Evolutionary conservation across 2,329 filamentous ascomycete species (phyloP).

Genomic region (Phialophora expanda): DNA sequence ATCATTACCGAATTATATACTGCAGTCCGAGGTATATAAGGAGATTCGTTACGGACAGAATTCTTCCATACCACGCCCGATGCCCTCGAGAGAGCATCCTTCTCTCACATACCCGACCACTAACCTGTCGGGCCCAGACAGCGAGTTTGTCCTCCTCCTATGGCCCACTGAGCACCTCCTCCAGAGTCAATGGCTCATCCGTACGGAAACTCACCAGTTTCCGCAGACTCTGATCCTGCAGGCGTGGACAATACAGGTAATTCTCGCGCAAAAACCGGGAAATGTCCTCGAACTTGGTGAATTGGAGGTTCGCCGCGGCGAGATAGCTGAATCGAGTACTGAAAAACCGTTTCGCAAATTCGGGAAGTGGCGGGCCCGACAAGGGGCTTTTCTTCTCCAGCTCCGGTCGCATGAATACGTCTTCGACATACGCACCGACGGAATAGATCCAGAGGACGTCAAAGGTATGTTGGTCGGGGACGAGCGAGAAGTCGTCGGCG

Average conservation of each 20-base stretch:
- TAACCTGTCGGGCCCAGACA: not conserved
- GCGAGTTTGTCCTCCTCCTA: not conserved
- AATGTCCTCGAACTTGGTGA: constrained; percentile 6
- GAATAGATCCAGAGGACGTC: constrained; percentile 6
- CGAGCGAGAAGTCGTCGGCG: constrained; percentile 3
- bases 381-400: not conserved
- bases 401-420: constrained; percentile 6
- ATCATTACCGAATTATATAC: not conserved
- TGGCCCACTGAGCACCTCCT: constrained; percentile 5
- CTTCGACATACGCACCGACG: constrained; percentile 1
- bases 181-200: not conserved
- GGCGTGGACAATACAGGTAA: constrained; percentile 7
- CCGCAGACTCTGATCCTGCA: constrained; percentile 3
- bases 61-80: not conserved
- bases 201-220: constrained; percentile 2
- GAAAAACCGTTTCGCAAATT: constrained; percentile 6
- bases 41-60: not conserved
- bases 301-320: not conserved
- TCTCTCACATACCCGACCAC: not conserved
- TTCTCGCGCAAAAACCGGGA: constrained; percentile 8
- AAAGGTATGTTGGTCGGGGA: constrained; percentile 7
- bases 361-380: not conserved
- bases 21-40: not conserved
- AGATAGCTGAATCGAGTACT: constrained; percentile 11
- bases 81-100: not conserved